Percentiles rank a stretch among this genome's conserved stretches.
These are phyloP conservation scores for Evernia prunastri DNA, from an alignment of 495 filamentous ascomycete species.

Conservation along the genomic window DNA sequence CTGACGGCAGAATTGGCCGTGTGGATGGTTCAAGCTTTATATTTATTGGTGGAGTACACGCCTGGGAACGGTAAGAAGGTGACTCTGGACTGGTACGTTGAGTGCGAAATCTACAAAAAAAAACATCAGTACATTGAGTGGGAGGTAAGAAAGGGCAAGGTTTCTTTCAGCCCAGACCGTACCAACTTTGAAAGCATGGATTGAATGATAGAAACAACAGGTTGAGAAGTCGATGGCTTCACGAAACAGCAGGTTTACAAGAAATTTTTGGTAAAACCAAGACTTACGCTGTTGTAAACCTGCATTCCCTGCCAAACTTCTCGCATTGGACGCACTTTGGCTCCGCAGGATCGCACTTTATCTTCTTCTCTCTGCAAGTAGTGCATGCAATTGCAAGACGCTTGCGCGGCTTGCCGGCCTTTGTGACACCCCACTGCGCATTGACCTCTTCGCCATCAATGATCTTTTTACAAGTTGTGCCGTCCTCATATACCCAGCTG, in stretches of 20 bases:
- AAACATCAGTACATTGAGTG: conserved; percentile 15
- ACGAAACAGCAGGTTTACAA: not conserved
- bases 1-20: conserved; percentile 21
- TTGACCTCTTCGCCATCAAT: conserved; percentile 85
- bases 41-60: conserved; percentile 21
- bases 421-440: conserved; percentile 87
- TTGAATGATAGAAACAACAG: not conserved
- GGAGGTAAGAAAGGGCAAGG: not conserved
- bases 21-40: conserved; percentile 26
- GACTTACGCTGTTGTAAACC: conserved; percentile 82
- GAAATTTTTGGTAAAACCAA: not conserved
- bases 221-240: not conserved
- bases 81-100: conserved; percentile 18
- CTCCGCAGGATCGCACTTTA: conserved; percentile 85
- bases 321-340: conserved; percentile 85
- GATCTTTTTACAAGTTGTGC: conserved; percentile 71
- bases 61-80: conserved; percentile 26
- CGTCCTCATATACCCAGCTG: conserved; percentile 85
- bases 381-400: conserved; percentile 82
- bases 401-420: conserved; percentile 86
- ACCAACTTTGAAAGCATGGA: not conserved
- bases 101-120: conserved; percentile 20
- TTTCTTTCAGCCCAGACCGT: not conserved
- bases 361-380: conserved; percentile 92
- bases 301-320: conserved; percentile 78